These are phyloP conservation scores for Aureobasidium sp. DNA, from an alignment of 2,329 filamentous ascomycete genomes.

Conservation along the genomic window DNA sequence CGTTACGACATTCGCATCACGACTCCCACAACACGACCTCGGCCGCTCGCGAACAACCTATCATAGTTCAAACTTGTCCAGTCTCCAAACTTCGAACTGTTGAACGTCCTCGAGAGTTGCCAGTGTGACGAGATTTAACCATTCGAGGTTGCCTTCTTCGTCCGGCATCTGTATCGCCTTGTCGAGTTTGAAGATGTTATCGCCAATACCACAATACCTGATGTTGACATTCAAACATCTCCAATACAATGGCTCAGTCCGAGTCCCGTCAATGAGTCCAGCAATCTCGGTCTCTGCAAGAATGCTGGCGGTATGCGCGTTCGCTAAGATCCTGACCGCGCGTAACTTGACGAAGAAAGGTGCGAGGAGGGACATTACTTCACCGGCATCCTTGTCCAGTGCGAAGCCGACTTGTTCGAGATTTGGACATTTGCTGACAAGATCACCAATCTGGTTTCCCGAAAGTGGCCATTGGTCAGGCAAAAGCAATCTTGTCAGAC, in stretches of 20 bases:
- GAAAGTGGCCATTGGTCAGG: constrained; percentile 48
- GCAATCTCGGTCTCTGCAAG: constrained; percentile 15
- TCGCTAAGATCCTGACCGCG: constrained; percentile 33
- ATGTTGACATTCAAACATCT: constrained; percentile 26
- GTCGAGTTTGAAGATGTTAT: constrained; percentile 31
- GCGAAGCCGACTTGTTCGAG: constrained; percentile 52
- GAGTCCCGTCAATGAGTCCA: constrained; percentile 21
- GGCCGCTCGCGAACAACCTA: background rate
- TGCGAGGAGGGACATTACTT: constrained; percentile 29
- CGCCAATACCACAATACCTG: constrained; percentile 32
- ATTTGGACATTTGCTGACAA: constrained; percentile 48
- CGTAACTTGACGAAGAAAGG: constrained; percentile 32
- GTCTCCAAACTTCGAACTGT: constrained; percentile 37
- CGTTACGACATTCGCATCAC: background rate
- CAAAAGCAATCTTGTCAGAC: constrained; percentile 49
- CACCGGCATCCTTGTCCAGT: constrained; percentile 42
- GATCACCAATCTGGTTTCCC: constrained; percentile 38
- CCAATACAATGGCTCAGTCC: constrained; percentile 28
- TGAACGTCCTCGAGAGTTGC: constrained; percentile 30
- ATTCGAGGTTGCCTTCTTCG: constrained; percentile 21
- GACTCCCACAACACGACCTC: background rate
- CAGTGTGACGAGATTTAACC: constrained; percentile 24
- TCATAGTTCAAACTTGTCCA: constrained; percentile 30
- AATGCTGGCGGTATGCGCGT: constrained; percentile 21
- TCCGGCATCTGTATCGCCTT: constrained; percentile 18